Base-by-base conservation (phyloP, 2,329 filamentous ascomycete genomes). In the Fusarium sarcochroum region DNA sequence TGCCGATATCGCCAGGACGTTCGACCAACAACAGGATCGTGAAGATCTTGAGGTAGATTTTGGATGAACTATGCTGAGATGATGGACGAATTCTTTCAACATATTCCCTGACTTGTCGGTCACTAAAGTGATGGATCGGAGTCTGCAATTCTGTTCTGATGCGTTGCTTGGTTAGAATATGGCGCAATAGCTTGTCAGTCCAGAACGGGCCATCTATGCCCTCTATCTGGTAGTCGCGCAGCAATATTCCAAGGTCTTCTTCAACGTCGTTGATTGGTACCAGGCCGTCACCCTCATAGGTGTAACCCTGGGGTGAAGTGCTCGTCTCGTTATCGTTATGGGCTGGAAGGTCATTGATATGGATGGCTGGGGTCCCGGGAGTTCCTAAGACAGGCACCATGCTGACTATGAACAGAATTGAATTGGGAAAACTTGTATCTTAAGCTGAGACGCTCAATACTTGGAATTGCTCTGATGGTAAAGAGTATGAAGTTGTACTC, bases 31-130 rank as follows among this genome's bases (percentile, higher is more conserved):
- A 1, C 5, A 63, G 20, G 20, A 60, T 17, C 2, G 49, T 5
- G 11, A 63, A 63, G 2, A 63, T 14, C 23, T 44, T 58, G 3
- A 63, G 10, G 17, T 59, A 59, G 9, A 4, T 8, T 3, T 18
- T 2, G 1, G 23, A 23, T 1, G 27, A 30, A 13, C 10, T 30
- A 5, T 11, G 27, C 5, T 30, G 10, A 4, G 27, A 30, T 5
- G 35, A 9, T 13, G 40, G 17, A 7, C 5, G 27, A 9, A 61
- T 55, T 9, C 7, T 21, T 1, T 57, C 23, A 15, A 40, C 46
- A 21, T 15, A 45, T 2, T 15, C 7, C 6, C 5, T 5, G 7
- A 32, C 10, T 7, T 50, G 9, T 2, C 2, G 4, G 6, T 3
- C 3, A 4, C 5, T 44, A 20, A 42, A 57, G 1, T 10, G 11